These are phyloP conservation scores for Capsicum pubescens DNA, from an alignment of 257 asterid species.

Conservation along the genomic window DNA sequence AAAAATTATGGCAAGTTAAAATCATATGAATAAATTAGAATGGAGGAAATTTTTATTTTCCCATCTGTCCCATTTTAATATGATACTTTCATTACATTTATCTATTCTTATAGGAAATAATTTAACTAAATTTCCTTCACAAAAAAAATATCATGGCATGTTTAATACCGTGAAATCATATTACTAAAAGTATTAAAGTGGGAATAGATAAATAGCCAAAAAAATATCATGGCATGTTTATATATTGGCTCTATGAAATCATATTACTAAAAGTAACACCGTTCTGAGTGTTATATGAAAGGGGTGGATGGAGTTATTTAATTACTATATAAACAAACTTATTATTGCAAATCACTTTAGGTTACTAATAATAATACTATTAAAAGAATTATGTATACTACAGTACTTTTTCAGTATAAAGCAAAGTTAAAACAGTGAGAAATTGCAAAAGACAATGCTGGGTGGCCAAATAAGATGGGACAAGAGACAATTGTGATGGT, in stretches of 20 bases:
- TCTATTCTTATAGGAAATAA: background rate
- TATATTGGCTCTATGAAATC: background rate
- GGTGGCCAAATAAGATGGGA: constrained; percentile 46
- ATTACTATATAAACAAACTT: background rate
- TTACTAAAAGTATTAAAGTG: no score
- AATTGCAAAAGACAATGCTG: constrained; percentile 51
- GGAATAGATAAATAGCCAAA: no score
- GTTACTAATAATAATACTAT: background rate
- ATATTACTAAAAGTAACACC: no score
- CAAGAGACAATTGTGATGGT: constrained; percentile 44
- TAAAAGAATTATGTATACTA: background rate
- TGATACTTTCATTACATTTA: no score
- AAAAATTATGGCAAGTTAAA: background rate
- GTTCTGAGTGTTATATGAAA: background rate
- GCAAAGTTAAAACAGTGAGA: background rate
- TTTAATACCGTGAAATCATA: background rate
- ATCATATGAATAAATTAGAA: background rate
- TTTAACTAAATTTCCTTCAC: background rate
- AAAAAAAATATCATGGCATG: background rate
- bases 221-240: no score
- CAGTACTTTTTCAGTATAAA: background rate
- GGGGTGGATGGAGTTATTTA: background rate
- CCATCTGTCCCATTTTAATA: background rate
- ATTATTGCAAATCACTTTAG: background rate
- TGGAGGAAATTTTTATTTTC: background rate